phyloP scores from a whole-genome alignment of 2,329 filamentous ascomycete species.

The Fusarium anguioides region DNA sequence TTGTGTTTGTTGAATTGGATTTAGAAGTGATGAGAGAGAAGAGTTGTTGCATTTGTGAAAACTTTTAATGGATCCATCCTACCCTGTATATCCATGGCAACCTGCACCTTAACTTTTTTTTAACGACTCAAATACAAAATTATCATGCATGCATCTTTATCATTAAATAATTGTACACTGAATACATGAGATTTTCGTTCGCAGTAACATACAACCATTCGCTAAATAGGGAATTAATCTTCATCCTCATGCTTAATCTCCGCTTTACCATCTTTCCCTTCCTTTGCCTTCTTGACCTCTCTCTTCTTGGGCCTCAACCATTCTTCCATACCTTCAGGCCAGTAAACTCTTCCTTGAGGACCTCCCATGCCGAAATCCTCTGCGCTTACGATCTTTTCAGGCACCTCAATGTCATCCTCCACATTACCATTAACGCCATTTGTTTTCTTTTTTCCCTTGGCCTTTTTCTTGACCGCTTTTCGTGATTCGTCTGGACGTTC shows the following conservation, averaged over 20 bases:
- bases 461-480: slow-evolving; percentile 57
- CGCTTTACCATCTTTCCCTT: slow-evolving; percentile 47
- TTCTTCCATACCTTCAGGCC: slow-evolving; percentile 89
- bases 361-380: slow-evolving; percentile 90
- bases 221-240: not conserved
- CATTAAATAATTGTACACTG: not conserved
- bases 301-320: slow-evolving; percentile 87
- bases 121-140: too few relatives aligned
- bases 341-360: slow-evolving; percentile 83
- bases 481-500: slow-evolving; percentile 78
- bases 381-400: slow-evolving; percentile 63
- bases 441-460: slow-evolving; percentile 52
- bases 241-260: slow-evolving; percentile 34
- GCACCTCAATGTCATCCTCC: slow-evolving; percentile 53
- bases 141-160: too few relatives aligned
- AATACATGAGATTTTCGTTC: too few relatives aligned
- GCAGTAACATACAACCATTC: not conserved
- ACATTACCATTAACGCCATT: slow-evolving; percentile 48
- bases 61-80: slow-evolving; percentile 15
- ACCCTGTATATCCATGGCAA: slow-evolving; percentile 8
- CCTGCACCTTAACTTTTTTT: not conserved
- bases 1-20: not conserved
- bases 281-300: slow-evolving; percentile 62
- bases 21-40: not conserved
- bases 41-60: slow-evolving; percentile 13